Evolutionary conservation across 129 eudicot genomes (phyloP), one percentile per base, ranked within the genome.

Genomic region (Logfia minima): DNA sequence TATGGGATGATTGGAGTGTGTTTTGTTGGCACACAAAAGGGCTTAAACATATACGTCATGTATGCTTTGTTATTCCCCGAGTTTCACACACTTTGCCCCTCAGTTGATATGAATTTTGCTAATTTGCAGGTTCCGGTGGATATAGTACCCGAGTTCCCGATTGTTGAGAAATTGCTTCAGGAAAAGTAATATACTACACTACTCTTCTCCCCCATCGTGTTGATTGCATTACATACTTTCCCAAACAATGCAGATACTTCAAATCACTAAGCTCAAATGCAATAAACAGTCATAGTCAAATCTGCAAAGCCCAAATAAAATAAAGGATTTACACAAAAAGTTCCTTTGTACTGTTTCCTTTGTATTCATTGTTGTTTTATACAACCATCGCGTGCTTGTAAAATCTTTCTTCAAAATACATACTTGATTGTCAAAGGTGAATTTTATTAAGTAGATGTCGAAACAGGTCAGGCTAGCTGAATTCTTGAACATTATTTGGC

Each of bases 71-170:
- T 23, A 13, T 37, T 37, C 19, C 55, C 28, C 16, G 1, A 32
- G 24, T 11, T 8, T 56, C 24, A 58, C 52, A 45, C 48, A 10
- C 61, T 70, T 65, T 52, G 55, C 22, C 73, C 19, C 35, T 65
- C 65, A 65, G 72, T 26, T 26, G 29, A 26, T 34, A 75, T 58
- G 48, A 28, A 16, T 3, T 52, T 75, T 78, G 75, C 92, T 22
- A 10, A 5, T 52, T 75, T 78, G 75, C 92, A 94, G 98, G 98
- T 94, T 79, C 96, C 98, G 0, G 97, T 94, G 79, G 98, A 94
- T 83, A 89, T 94, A 72, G 74, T 79, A 81, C 98, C 97, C 0
- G 82, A 82, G 67, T 94, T 94, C 80, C 87, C 93, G 2, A 73
- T 87, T 75, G 96, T 89, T 48, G 71, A 91, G 16, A 34, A 81